These are phyloP conservation scores for Trametes hirsuta DNA, from an alignment of 1,284 basidiomycete genomes.

Conservation along the genomic window DNA sequence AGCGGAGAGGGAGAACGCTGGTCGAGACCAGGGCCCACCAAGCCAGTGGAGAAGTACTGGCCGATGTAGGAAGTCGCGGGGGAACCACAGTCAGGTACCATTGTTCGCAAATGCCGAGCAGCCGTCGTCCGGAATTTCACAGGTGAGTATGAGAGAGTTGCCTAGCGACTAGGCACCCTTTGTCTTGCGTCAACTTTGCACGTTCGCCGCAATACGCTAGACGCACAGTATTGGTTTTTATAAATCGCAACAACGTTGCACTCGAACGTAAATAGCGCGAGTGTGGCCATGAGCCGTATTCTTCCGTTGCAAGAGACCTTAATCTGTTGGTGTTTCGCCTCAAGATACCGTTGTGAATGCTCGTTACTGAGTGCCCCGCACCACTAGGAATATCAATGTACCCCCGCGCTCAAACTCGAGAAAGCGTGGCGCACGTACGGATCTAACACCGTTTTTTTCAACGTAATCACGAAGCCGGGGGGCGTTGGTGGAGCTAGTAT, in stretches of 20 bases:
- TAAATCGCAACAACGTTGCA: too few species aligned
- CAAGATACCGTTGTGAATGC: background rate
- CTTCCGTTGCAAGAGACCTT: background rate
- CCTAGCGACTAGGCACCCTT: constrained; percentile 12
- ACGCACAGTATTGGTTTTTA: too few species aligned
- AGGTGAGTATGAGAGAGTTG: constrained; percentile 27
- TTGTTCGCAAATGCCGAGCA: constrained; percentile 48
- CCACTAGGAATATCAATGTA: background rate
- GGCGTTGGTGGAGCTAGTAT: too few species aligned
- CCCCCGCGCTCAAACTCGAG: too few species aligned
- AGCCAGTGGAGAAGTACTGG: too few species aligned
- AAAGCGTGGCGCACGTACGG: too few species aligned
- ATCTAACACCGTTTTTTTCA: too few species aligned
- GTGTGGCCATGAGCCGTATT: background rate
- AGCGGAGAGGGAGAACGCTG: too few species aligned
- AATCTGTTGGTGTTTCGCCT: background rate
- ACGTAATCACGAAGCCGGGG: too few species aligned
- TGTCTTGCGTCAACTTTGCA: background rate
- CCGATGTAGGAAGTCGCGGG: too few species aligned
- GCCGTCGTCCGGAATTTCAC: constrained; percentile 29
- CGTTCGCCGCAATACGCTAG: background rate
- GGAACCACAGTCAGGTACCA: constrained; percentile 44
- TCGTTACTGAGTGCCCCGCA: background rate
- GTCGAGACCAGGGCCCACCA: too few species aligned
- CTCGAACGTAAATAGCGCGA: background rate